Evolutionary conservation across 257 asterid genomes (phyloP).

Genomic region (Lantana camara): DNA sequence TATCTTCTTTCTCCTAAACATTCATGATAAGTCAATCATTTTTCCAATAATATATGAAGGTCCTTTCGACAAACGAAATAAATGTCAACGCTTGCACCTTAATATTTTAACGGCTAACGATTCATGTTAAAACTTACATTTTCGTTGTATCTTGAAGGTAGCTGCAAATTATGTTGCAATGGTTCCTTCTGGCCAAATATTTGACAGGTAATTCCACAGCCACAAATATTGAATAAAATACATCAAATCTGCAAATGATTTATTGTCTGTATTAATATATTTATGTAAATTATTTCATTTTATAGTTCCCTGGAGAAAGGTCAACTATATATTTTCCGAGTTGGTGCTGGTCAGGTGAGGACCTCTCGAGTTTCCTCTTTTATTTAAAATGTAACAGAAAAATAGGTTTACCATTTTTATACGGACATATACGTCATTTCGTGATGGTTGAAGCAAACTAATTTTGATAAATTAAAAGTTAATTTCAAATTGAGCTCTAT

Average conservation of each 20-base stretch:
- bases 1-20: too few relatives aligned
- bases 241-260: too few relatives aligned
- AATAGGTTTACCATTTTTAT: not conserved
- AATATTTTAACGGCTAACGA: too few relatives aligned
- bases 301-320: constrained; percentile 93
- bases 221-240: too few relatives aligned
- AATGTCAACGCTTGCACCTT: too few relatives aligned
- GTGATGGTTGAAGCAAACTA: not conserved
- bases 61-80: too few relatives aligned
- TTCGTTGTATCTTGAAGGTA: constrained; percentile 43
- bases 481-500: not conserved
- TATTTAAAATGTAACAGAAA: too few relatives aligned
- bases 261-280: not conserved
- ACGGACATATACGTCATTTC: not conserved
- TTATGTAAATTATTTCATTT: too few relatives aligned
- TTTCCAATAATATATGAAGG: too few relatives aligned
- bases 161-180: constrained; percentile 96
- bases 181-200: constrained; percentile 98
- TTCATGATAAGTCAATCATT: too few relatives aligned
- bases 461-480: not conserved
- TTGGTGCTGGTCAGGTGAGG: constrained; percentile 92
- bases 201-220: constrained; percentile 71
- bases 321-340: constrained; percentile 77
- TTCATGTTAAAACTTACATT: too few relatives aligned
- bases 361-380: not conserved